These are phyloP conservation scores for Tubosaeta sp. DNA, from an alignment of 768 basidiomycete genomes.

Conservation along the genomic window DNA sequence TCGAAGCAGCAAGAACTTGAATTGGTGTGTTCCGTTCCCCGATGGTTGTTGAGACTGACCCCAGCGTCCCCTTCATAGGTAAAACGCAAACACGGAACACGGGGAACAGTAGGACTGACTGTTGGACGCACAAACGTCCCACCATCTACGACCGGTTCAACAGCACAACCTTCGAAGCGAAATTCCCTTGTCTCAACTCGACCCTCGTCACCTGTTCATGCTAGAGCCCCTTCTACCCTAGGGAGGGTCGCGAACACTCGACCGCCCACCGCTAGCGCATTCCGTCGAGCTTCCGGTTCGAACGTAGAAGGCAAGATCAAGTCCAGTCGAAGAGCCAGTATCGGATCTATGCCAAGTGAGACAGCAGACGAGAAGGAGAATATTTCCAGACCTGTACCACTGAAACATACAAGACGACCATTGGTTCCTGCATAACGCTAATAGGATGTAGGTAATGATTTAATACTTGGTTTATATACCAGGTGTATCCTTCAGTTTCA, in stretches of 20 bases:
- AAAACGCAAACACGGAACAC: constrained; percentile 58
- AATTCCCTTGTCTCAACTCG: constrained; percentile 22
- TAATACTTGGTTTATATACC: constrained; percentile 3
- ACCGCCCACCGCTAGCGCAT: constrained; percentile 7
- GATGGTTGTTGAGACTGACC: not conserved
- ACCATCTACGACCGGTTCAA: constrained; percentile 23
- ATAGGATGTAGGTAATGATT: not conserved
- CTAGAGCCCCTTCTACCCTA: constrained; percentile 32
- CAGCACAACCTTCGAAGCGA: constrained; percentile 48
- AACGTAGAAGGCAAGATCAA: constrained; percentile 34
- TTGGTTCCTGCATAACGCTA: constrained; percentile 13
- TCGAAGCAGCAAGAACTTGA: constrained; percentile 95
- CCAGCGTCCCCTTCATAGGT: constrained; percentile 40
- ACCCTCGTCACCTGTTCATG: constrained; percentile 36
- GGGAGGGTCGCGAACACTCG: constrained; percentile 16
- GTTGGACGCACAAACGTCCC: constrained; percentile 48
- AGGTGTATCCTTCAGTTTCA: constrained; percentile 4
- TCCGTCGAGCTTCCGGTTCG: constrained; percentile 31
- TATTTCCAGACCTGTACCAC: constrained; percentile 27
- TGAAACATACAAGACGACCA: constrained; percentile 15
- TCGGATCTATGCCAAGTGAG: constrained; percentile 40
- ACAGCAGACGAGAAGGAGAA: constrained; percentile 59
- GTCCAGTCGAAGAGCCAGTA: constrained; percentile 31
- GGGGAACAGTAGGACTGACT: constrained; percentile 52
- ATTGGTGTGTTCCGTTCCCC: constrained; percentile 49